Evolutionary conservation across 2,329 filamentous ascomycete genomes (phyloP), one percentile per base, ranked within the genome.

Genomic region (Ophiostoma triangulosporum): DNA sequence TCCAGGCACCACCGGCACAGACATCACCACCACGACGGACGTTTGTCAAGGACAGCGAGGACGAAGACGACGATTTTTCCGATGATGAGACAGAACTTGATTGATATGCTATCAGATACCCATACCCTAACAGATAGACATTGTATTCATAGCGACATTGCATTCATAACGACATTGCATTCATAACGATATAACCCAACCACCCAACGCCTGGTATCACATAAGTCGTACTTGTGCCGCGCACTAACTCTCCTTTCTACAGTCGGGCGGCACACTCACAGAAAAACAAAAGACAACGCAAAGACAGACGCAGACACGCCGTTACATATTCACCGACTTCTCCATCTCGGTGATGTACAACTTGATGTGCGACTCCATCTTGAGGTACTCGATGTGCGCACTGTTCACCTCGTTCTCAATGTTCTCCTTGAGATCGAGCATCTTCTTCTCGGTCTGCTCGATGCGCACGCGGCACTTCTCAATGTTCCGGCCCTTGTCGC

Each of bases 271-370:
- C 56, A 32, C 11, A 33, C 45, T 55, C 50, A 15, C 52, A 50
- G 49, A 48, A 35, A 26, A 46, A 27, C 48, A 54, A 52, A 15
- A 15, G 20, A 15, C 45, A 48, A 43, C 55, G 52, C n/a, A 6
- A 29, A 49, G 29, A 53, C 24, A 27, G 52, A 58, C 59, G 56
- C 53, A 58, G 56, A 40, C 53, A 52, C 14, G 12, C 15, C 15
- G 7, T 31, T 20, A 26, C 35, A 31, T 22, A 15, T 60, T 73
- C 60, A 93, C 80, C 54, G 83, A 84, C 69, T 96, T 90, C 70
- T 97, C 93, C 90, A 98, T 96, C 75, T 98, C 93, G 4, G 87
- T 95, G 64, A 98, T 95, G 73, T 98, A 98, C 58, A 97, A 75
- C 69, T 90, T 91, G 67, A 98, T 94, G 65, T 98, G 93, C 35